phyloP scores from a whole-genome alignment of 495 filamentous ascomycete genomes.

The Podospora didyma region DNA sequence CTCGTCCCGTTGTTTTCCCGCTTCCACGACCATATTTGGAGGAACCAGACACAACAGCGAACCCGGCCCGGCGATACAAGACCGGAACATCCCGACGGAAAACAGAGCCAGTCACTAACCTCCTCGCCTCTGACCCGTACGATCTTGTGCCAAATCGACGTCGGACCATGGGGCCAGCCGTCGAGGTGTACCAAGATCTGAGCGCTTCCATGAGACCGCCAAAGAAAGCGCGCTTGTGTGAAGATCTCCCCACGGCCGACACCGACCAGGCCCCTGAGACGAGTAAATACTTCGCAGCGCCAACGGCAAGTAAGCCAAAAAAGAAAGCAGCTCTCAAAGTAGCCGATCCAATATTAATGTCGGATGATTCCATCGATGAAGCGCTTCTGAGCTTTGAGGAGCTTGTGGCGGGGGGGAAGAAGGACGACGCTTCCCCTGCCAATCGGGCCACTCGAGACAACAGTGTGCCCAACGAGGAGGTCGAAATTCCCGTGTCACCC shows the following conservation, averaged over 20 bases:
- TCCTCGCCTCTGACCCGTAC: conserved; percentile 23
- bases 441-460: too few relatives aligned
- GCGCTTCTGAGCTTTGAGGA: conserved; percentile 40
- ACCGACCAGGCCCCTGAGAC: conserved; percentile 19
- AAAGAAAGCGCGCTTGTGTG: conserved; percentile 48
- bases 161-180: conserved; percentile 22
- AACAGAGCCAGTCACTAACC: conserved; percentile 37
- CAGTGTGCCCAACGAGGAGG: conserved; percentile 6
- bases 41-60: conserved; percentile 9
- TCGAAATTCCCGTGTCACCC: conserved; percentile 29
- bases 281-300: conserved; percentile 41
- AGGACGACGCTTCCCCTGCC: too few relatives aligned
- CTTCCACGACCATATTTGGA: conserved; percentile 46
- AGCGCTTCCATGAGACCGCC: conserved; percentile 33
- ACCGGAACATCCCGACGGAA: conserved; percentile 30
- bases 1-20: conserved; percentile 41
- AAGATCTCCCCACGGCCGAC: conserved; percentile 25
- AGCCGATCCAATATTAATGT: conserved; percentile 33
- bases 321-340: conserved; percentile 19
- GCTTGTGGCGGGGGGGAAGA: too few relatives aligned
- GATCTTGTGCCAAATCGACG: conserved; percentile 29
- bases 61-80: conserved; percentile 21
- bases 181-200: conserved; percentile 21
- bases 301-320: not conserved
- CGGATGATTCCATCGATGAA: conserved; percentile 46